Conservation (phyloP, 2,329 filamentous ascomycete genomes). For the Fusarium anguioides region DNA sequence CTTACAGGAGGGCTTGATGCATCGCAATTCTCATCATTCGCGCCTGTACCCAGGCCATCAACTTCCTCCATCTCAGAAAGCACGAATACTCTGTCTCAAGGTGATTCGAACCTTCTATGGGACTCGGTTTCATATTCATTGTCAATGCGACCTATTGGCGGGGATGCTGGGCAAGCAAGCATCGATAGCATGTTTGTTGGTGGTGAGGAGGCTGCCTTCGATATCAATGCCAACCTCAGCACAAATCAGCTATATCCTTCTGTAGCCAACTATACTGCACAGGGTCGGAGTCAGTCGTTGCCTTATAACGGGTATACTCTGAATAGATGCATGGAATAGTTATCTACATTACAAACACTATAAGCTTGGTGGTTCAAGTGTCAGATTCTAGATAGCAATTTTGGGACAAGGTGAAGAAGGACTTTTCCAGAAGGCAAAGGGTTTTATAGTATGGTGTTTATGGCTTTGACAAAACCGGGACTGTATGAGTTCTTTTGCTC, state of each 20-base stretch:
- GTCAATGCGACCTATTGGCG: background rate
- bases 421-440: too few species aligned
- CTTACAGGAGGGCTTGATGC: background rate
- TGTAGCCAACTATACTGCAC: background rate
- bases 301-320: background rate
- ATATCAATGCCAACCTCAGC: background rate
- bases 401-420: background rate
- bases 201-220: background rate
- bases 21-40: background rate
- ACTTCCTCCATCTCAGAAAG: background rate
- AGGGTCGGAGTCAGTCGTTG: background rate
- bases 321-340: background rate
- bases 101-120: background rate
- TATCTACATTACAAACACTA: rapidly evolving
- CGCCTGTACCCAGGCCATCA: background rate
- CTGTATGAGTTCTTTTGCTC: background rate
- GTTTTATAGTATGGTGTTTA: background rate
- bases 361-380: background rate
- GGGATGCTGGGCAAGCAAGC: background rate
- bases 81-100: background rate
- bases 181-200: background rate
- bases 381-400: background rate
- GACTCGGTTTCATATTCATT: background rate
- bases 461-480: background rate
- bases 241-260: background rate